phyloP scores from a whole-genome alignment of 805 yeast species.

The Wickerhamomyces bovis region DNA sequence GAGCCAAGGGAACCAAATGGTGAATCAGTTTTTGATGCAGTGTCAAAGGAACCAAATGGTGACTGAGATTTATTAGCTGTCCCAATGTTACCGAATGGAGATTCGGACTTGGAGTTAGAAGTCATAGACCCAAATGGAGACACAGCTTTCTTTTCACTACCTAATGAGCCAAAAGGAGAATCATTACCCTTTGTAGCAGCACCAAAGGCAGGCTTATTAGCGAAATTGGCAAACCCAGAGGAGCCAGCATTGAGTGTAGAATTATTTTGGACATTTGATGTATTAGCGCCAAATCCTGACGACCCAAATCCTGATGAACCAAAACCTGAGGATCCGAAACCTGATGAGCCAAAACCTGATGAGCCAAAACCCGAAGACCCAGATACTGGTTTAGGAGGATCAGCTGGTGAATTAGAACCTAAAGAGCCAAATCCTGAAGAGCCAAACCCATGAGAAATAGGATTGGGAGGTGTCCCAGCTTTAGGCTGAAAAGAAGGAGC shows the following conservation, averaged over 20 bases:
- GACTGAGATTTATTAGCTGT: background rate
- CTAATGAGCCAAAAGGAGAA: conserved; percentile 17
- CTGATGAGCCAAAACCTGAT: conserved; percentile 14
- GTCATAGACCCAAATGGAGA: conserved; percentile 21
- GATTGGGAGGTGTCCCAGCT: background rate
- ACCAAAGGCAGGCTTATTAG: conserved; percentile 4
- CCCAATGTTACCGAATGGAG: background rate
- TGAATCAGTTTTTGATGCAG: background rate
- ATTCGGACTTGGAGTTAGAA: background rate
- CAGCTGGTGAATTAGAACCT: background rate
- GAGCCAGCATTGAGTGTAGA: background rate
- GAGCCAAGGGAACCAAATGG: conserved; percentile 6
- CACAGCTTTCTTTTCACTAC: conserved; percentile 11
- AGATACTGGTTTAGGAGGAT: conserved; percentile 16
- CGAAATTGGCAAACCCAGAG: background rate
- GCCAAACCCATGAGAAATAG: background rate
- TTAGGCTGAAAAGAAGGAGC: conserved; percentile 13
- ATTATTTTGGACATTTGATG: background rate
- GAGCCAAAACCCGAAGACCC: conserved; percentile 22
- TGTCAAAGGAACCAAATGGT: conserved; percentile 6
- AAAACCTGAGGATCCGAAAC: conserved; percentile 3
- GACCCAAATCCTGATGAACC: too few species aligned
- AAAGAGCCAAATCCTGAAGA: background rate
- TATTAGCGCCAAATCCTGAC: background rate
- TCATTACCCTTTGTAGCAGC: conserved; percentile 1